Percentiles rank a stretch among this genome's conserved stretches.
Evolutionary conservation across 176 grass and related monocot genomes (phyloP).

Genomic region (Tillandsia leiboldiana): DNA sequence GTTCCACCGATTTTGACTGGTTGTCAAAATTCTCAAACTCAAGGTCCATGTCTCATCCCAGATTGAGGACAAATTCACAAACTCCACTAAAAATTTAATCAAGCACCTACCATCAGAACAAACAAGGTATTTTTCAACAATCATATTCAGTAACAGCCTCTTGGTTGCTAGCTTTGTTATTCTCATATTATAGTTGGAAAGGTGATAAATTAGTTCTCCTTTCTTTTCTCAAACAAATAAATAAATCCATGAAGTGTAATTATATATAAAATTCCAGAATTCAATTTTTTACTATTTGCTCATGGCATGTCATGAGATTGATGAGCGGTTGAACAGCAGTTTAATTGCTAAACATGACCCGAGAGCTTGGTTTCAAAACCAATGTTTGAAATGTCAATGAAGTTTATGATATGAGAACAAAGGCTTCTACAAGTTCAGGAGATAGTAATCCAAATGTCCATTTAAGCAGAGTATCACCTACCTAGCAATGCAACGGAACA

Average conservation of each 20-base stretch:
- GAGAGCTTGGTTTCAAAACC: not conserved
- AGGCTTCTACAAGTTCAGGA: not conserved
- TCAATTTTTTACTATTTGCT: not conserved
- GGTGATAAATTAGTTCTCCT: not conserved
- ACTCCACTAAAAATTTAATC: too few relatives aligned
- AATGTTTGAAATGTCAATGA: not conserved
- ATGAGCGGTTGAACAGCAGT: not conserved
- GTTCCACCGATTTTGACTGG: too few relatives aligned
- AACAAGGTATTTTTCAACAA: too few relatives aligned
- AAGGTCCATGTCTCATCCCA: too few relatives aligned
- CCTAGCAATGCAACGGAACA: conserved; percentile 98
- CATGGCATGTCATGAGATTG: not conserved
- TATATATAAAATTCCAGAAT: not conserved
- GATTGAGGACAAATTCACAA: too few relatives aligned
- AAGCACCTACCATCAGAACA: too few relatives aligned
- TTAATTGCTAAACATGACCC: not conserved
- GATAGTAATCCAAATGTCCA: not conserved
- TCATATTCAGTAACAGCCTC: too few relatives aligned
- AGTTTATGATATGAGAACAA: not conserved
- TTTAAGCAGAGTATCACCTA: conserved; percentile 15
- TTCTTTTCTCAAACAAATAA: not conserved
- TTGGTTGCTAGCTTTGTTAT: not conserved
- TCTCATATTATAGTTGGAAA: not conserved
- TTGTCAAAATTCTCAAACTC: too few relatives aligned
- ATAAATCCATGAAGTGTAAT: not conserved